Evolutionary conservation across 2,329 filamentous ascomycete species (phyloP).

Genomic region (Blastomyces parvus): DNA sequence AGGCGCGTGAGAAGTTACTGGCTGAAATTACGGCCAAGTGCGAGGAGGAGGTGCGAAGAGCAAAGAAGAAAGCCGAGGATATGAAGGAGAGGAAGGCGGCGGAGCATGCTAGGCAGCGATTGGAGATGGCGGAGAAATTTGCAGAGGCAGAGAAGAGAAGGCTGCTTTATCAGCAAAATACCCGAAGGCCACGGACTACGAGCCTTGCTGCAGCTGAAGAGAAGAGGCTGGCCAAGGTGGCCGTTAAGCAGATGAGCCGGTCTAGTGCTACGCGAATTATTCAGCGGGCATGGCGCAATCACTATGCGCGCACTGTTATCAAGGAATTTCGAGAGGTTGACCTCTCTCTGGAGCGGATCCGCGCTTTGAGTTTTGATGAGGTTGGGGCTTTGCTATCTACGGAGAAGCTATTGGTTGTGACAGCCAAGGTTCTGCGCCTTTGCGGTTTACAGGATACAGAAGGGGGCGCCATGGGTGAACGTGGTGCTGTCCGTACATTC

Average conservation of each 20-base stretch:
- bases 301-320: constrained; percentile 41
- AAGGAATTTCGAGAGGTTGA: constrained; percentile 43
- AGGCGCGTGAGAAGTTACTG: constrained; percentile 53
- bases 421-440: constrained; percentile 47
- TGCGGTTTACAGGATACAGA: constrained; percentile 47
- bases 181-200: constrained; percentile 43
- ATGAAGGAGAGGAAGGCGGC: constrained; percentile 55
- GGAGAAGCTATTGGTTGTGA: constrained; percentile 43
- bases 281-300: constrained; percentile 49
- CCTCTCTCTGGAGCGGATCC: constrained; percentile 45
- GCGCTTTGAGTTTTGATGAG: constrained; percentile 48
- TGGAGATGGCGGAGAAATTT: constrained; percentile 56
- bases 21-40: constrained; percentile 57
- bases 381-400: constrained; percentile 48
- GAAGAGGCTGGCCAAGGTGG: constrained; percentile 31
- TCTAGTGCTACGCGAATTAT: constrained; percentile 49
- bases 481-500: constrained; percentile 51
- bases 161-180: constrained; percentile 38
- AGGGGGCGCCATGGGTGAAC: constrained; percentile 38
- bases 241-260: constrained; percentile 36
- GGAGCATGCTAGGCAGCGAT: constrained; percentile 48
- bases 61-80: constrained; percentile 58
- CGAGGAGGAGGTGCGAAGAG: constrained; percentile 55
- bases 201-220: constrained; percentile 41
- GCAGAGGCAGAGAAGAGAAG: constrained; percentile 54